Conservation (phyloP, 108 stramenopile species). For the Craspedostauros australis region DNA sequence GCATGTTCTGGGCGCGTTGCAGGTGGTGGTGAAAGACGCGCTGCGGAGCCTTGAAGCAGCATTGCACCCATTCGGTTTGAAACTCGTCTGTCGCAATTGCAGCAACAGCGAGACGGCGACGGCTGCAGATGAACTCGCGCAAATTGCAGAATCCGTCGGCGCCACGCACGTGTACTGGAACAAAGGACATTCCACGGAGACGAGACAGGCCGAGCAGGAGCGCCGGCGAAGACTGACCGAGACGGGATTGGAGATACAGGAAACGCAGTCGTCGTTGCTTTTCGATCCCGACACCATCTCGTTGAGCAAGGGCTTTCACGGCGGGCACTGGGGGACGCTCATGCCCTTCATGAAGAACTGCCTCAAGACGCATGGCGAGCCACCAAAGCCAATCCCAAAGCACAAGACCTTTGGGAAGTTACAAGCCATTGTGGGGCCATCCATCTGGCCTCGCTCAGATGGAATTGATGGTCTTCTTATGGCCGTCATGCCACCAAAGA, state of each 20-base stretch:
- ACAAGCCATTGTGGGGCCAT: constrained; percentile 3
- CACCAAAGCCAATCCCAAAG: constrained; percentile 16
- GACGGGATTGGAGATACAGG: neutral
- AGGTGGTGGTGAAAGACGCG: constrained; percentile 33
- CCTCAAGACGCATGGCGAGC: constrained; percentile 22
- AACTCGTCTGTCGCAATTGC: constrained; percentile 17
- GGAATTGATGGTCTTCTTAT: constrained; percentile 8
- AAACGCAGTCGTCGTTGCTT: constrained; percentile 23
- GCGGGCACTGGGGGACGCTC: constrained; percentile 40
- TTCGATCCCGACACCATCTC: constrained; percentile 24
- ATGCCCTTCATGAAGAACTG: constrained; percentile 38
- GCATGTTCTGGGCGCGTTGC: constrained; percentile 17
- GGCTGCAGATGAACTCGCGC: constrained; percentile 2
- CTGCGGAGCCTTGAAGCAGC: constrained; percentile 9
- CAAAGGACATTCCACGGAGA: constrained; percentile 24
- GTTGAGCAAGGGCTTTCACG: constrained; percentile 23
- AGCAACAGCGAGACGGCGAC: constrained; percentile 3
- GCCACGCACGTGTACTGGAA: constrained; percentile 32
- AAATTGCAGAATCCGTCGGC: constrained; percentile 6
- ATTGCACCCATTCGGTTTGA: constrained; percentile 14
- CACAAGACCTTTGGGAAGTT: constrained; percentile 22
- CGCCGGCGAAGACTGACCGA: neutral
- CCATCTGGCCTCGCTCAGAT: neutral
- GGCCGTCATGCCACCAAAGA: constrained; percentile 4
- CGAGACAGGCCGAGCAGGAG: neutral